A percentile compares a stretch with the other conserved stretches of the same genome.
Evolutionary conservation across 2,329 filamentous ascomycete genomes (phyloP).

Genomic region (Pseudogymnoascus sp.): DNA sequence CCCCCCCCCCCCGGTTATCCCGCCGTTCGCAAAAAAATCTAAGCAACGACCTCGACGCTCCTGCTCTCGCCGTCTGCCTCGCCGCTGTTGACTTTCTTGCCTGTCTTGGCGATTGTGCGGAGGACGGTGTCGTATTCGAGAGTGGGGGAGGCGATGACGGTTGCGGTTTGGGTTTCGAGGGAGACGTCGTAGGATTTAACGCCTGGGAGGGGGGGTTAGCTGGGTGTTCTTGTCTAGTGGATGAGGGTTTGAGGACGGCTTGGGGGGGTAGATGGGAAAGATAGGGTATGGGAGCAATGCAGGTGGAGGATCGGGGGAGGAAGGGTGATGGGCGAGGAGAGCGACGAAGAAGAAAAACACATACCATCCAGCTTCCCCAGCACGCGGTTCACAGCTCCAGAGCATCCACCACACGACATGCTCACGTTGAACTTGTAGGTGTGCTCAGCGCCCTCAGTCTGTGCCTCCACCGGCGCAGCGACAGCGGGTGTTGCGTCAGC

Average conservation of each 20-base stretch:
- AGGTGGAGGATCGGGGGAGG: constrained; percentile 7
- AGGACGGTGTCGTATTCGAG: constrained; percentile 76
- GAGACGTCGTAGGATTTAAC: constrained; percentile 82
- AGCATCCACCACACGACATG: constrained; percentile 97
- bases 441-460: constrained; percentile 38
- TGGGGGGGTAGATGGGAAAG: neutral
- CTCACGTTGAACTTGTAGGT: constrained; percentile 90
- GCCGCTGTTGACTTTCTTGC: constrained; percentile 79
- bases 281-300: neutral
- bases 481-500: neutral
- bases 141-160: constrained; percentile 61
- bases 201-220: constrained; percentile 43
- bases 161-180: constrained; percentile 78
- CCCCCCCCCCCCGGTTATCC: too few relatives aligned
- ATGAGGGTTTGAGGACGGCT: neutral
- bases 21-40: too few relatives aligned
- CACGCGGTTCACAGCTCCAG: constrained; percentile 83
- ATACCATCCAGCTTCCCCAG: constrained; percentile 85
- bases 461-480: neutral
- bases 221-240: neutral
- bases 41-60: constrained; percentile 37
- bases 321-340: neutral
- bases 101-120: constrained; percentile 87
- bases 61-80: constrained; percentile 59
- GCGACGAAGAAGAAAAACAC: constrained; percentile 24